A percentile compares a stretch with the other conserved stretches of the same genome.
These are phyloP conservation scores for Tylopilus vinaceipallidus DNA, from an alignment of 768 basidiomycete genomes.

Conservation along the genomic window DNA sequence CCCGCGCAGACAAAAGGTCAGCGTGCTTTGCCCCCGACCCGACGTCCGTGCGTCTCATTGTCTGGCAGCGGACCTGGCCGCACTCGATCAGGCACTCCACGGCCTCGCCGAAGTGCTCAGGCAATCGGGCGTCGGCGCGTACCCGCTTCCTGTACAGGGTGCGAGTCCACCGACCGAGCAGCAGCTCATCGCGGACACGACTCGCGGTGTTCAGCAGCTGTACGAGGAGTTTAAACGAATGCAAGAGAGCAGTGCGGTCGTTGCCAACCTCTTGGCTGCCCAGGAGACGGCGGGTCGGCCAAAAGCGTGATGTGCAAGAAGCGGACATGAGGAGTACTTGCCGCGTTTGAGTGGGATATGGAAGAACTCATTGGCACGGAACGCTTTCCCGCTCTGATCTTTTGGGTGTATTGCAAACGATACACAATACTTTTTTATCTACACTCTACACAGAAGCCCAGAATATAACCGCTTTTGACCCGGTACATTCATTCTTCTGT, in stretches of 20 bases:
- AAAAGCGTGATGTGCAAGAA: conserved; percentile 5
- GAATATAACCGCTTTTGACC: neutral
- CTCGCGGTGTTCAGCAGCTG: conserved; percentile 40
- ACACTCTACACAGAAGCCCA: neutral
- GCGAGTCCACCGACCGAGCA: conserved; percentile 41
- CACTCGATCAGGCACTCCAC: conserved; percentile 51
- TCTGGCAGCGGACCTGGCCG: conserved; percentile 43
- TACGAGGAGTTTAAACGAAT: conserved; percentile 52
- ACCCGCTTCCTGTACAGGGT: conserved; percentile 44
- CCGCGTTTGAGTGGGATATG: neutral
- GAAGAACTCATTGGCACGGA: neutral
- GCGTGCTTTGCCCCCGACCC: neutral
- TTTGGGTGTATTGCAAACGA: neutral
- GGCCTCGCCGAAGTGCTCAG: conserved; percentile 48
- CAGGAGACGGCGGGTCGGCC: conserved; percentile 24
- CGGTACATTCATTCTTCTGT: neutral
- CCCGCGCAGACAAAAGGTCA: conserved; percentile 56
- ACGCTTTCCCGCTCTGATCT: no score
- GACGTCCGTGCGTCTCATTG: neutral
- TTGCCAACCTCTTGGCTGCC: conserved; percentile 40
- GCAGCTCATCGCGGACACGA: conserved; percentile 42
- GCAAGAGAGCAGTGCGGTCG: conserved; percentile 57
- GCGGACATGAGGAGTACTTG: no score
- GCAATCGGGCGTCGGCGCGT: conserved; percentile 63
- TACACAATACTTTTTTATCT: neutral